Evolutionary conservation across 202 grass and related monocot genomes (phyloP).

Genomic region (Eragrostis tef): DNA sequence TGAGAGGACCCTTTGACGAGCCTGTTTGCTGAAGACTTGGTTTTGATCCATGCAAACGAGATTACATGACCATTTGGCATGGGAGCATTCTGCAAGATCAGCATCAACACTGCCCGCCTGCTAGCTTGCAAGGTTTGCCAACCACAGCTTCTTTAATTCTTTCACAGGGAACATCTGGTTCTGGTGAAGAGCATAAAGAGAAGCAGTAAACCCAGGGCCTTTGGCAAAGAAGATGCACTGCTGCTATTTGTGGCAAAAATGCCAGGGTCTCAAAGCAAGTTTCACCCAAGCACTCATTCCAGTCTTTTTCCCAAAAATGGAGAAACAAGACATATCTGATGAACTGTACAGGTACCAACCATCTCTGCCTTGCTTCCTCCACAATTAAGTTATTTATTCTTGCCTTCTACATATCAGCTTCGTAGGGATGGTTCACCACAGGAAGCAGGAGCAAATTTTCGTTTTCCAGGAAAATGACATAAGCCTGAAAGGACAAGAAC

Average conservation of each 20-base stretch:
- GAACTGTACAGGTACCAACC: slow-evolving; percentile 52
- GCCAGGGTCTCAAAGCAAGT: slow-evolving; percentile 72
- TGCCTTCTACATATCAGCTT: slow-evolving; percentile 59
- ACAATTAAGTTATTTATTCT: slow-evolving; percentile 99
- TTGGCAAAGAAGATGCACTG: slow-evolving; percentile 52
- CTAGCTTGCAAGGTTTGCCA: slow-evolving; percentile 31
- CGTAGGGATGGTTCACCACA: slow-evolving; percentile 12
- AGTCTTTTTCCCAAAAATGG: slow-evolving; percentile 60
- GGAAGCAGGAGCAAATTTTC: slow-evolving; percentile 29
- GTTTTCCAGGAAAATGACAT: slow-evolving; percentile 33
- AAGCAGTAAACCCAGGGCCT: slow-evolving; percentile 46
- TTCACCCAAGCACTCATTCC: slow-evolving; percentile 78
- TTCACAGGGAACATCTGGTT: slow-evolving; percentile 26
- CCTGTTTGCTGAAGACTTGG: slow-evolving; percentile 31
- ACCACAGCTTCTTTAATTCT: slow-evolving; percentile 20
- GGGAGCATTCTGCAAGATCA: slow-evolving; percentile 30
- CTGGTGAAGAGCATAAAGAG: slow-evolving; percentile 55
- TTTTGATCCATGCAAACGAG: background rate
- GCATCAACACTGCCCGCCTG: background rate
- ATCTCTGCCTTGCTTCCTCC: slow-evolving; percentile 68
- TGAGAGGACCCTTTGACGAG: background rate
- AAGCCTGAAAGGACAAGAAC: slow-evolving; percentile 43
- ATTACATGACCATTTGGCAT: slow-evolving; percentile 32
- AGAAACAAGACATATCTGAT: slow-evolving; percentile 59
- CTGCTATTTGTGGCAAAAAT: slow-evolving; percentile 62